Conservation (phyloP, 371 early-diverging fungal genomes). For the Entomophthora muscae region DNA sequence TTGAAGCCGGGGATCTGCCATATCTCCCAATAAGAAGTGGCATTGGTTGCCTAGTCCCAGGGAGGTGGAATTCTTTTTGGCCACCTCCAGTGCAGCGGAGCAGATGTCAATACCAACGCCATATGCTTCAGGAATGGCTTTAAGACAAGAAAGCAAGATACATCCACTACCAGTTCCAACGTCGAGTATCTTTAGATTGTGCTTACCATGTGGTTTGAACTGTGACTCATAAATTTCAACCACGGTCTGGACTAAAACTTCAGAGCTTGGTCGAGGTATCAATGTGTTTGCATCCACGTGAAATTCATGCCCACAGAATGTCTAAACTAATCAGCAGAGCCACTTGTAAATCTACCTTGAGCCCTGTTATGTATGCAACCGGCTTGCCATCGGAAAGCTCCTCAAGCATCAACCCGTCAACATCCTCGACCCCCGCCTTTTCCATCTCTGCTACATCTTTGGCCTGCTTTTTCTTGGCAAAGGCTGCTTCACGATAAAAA, state of each 20-base stretch:
- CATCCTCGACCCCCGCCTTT: not conserved
- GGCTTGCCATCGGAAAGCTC: not conserved
- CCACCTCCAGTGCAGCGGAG: not conserved
- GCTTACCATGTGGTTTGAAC: not conserved
- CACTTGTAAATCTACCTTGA: not conserved
- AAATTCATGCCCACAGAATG: not conserved
- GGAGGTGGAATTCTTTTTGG: not conserved
- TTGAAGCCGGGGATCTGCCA: not conserved
- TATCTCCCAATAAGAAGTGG: not conserved
- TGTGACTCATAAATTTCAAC: not conserved
- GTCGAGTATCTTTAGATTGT: not conserved
- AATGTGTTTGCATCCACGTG: not conserved
- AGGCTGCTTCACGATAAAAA: not conserved
- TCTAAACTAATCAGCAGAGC: not conserved
- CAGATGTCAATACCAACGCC: not conserved
- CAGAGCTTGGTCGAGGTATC: constrained; percentile 1
- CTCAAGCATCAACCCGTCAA: not conserved
- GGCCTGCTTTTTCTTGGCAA: not conserved
- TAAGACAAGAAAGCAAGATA: not conserved
- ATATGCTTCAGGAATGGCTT: not conserved
- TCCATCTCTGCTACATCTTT: not conserved
- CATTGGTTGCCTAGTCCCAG: not conserved
- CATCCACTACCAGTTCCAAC: constrained; percentile 1
- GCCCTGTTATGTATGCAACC: not conserved
- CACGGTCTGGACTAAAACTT: not conserved